Percentiles rank a stretch among this genome's conserved stretches.
phyloP scores from a whole-genome alignment of 225 moss, liverwort and hornwort genomes.

The Pseudoscleropodium purum region DNA sequence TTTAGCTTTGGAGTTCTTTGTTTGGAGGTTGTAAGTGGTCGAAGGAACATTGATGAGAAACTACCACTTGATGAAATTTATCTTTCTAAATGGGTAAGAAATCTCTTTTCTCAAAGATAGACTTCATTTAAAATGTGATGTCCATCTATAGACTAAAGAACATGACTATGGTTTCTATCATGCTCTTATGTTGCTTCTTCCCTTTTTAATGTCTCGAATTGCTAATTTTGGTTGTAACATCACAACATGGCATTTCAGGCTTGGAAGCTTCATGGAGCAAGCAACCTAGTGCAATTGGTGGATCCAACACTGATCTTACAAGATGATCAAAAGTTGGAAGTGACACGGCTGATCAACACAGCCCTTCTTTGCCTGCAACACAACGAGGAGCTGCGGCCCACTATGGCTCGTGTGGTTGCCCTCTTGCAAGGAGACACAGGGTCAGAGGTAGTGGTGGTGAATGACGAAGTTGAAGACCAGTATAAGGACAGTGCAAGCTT shows the following conservation, averaged over 20 bases:
- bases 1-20: conserved; percentile 6
- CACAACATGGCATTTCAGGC: not conserved
- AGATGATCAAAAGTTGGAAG: not conserved
- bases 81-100: conserved; percentile 3
- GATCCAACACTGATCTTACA: not conserved
- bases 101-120: not conserved
- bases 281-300: not conserved
- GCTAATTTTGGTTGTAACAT: not conserved
- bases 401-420: conserved; percentile 20
- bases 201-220: not conserved
- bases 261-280: not conserved
- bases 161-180: not conserved
- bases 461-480: not conserved
- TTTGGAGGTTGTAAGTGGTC: conserved; percentile 4
- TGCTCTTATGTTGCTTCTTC: too few relatives aligned
- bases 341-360: not conserved
- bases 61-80: not conserved
- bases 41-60: conserved; percentile 1
- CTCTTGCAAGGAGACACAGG: conserved; percentile 4
- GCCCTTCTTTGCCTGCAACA: conserved; percentile 13
- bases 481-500: not conserved
- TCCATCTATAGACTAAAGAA: not conserved
- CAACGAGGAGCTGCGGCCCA: not conserved
- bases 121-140: not conserved
- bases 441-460: not conserved